Conservation (phyloP, 192 early-diverging fungal species). For the Fimicolochytrium jonesii region DNA sequence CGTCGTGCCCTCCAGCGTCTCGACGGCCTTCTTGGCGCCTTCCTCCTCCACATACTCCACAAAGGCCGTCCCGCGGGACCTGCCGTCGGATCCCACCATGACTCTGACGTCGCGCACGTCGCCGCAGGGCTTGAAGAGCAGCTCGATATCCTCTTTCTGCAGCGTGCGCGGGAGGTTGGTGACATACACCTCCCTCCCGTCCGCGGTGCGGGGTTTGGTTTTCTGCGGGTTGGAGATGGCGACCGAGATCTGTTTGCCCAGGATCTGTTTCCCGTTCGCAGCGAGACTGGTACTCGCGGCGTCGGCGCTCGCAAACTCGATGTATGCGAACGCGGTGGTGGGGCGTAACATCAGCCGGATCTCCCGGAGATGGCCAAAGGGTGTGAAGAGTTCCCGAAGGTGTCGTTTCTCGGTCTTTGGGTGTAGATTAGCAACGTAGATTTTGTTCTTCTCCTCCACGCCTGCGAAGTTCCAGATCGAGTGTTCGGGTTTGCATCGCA, state of each 20-base stretch:
- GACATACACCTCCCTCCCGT: constrained; percentile 39
- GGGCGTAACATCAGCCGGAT: constrained; percentile 35
- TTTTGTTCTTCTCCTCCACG: constrained; percentile 27
- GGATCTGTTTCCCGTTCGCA: constrained; percentile 24
- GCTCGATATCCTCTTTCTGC: constrained; percentile 28
- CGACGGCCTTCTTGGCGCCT: too few relatives aligned
- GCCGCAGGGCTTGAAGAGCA: too few relatives aligned
- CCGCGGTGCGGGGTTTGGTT: constrained; percentile 27
- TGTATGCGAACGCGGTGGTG: constrained; percentile 48
- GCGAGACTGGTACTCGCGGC: constrained; percentile 27
- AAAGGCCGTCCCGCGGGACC: too few relatives aligned
- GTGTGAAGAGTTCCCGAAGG: constrained; percentile 36
- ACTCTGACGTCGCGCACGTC: too few relatives aligned
- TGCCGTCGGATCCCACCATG: too few relatives aligned
- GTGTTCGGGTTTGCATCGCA: constrained; percentile 34
- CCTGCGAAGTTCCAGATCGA: constrained; percentile 28
- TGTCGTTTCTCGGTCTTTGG: constrained; percentile 26
- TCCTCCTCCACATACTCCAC: too few relatives aligned
- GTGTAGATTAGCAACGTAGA: constrained; percentile 43
- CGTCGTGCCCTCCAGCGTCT: too few relatives aligned
- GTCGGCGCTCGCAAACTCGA: constrained; percentile 26
- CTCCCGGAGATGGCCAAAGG: constrained; percentile 44
- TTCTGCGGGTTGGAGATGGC: constrained; percentile 43
- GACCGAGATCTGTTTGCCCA: constrained; percentile 29
- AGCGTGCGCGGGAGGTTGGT: constrained; percentile 39